Percentiles rank a stretch among this genome's conserved stretches.
Conservation (phyloP, 768 basidiomycete species). For the Udeniomyces megalosporus region DNA sequence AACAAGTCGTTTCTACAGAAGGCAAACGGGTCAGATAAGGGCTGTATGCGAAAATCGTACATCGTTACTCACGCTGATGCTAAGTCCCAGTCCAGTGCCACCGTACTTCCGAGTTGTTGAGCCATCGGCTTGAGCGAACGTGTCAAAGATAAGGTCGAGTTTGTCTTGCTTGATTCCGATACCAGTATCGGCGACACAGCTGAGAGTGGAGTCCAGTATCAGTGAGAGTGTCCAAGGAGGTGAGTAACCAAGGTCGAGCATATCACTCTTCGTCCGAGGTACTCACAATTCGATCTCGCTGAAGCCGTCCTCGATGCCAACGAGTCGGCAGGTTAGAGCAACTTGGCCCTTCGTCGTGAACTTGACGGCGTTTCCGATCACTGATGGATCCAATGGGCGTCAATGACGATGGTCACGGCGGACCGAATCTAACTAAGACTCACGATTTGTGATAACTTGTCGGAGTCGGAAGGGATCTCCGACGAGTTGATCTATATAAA, state of each 20-base stretch:
- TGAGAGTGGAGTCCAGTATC: too few species aligned
- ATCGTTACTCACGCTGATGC: too few species aligned
- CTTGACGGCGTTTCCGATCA: conserved; percentile 20
- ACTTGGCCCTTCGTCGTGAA: conserved; percentile 64
- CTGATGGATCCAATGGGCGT: too few species aligned
- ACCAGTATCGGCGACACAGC: conserved; percentile 88
- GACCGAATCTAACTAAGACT: too few species aligned
- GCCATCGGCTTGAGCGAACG: conserved; percentile 96
- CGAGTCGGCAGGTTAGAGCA: conserved; percentile 64
- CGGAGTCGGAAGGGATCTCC: conserved; percentile 88
- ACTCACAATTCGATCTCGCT: conserved; percentile 67
- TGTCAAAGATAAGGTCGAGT: conserved; percentile 94
- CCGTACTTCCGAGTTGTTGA: conserved; percentile 61
- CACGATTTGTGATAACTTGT: conserved; percentile 40
- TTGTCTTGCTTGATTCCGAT: conserved; percentile 99
- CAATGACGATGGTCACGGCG: too few species aligned
- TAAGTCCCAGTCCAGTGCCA: conserved; percentile 87
- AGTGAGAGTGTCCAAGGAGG: too few species aligned
- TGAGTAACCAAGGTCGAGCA: too few species aligned
- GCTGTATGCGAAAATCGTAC: too few species aligned
- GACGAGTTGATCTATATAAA: conserved; percentile 58
- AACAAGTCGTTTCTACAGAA: conserved; percentile 92
- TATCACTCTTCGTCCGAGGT: too few species aligned
- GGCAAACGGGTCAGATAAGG: too few species aligned
- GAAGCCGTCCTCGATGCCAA: conserved; percentile 54